Percentiles rank a stretch among this genome's conserved stretches.
Evolutionary conservation across 805 yeast species (phyloP).

Genomic region (Tetrapisispora arboricola): DNA sequence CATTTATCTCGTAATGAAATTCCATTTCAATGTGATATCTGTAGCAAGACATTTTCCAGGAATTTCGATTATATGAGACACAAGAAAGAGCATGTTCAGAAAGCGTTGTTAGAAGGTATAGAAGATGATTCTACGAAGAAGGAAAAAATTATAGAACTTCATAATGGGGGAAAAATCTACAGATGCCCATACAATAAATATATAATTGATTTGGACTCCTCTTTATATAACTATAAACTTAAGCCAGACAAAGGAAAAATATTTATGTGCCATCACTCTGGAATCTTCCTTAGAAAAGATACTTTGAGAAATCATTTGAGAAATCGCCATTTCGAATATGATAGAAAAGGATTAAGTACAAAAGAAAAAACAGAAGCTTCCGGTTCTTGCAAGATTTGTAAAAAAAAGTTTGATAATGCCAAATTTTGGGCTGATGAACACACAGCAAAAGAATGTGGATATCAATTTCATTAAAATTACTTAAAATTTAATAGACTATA

Average conservation of each 20-base stretch:
- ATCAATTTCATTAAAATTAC: slow-evolving; percentile 15
- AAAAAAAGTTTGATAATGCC: slow-evolving; percentile 48
- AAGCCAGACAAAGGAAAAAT: slow-evolving; percentile 3
- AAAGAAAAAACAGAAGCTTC: slow-evolving; percentile 27
- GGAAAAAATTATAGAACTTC: background rate
- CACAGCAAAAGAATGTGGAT: slow-evolving; percentile 37
- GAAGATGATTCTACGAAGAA: background rate
- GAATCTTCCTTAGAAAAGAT: slow-evolving; percentile 79
- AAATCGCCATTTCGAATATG: slow-evolving; percentile 77
- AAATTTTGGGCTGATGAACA: slow-evolving; percentile 73
- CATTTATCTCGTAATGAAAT: slow-evolving; percentile 58
- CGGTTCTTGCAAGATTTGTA: slow-evolving; percentile 74
- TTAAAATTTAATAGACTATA: too few relatives aligned
- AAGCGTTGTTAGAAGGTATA: background rate
- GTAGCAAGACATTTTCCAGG: slow-evolving; percentile 76
- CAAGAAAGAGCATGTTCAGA: slow-evolving; percentile 51
- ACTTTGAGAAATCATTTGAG: slow-evolving; percentile 83
- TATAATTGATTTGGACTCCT: slow-evolving; percentile 18
- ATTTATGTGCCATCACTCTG: slow-evolving; percentile 59
- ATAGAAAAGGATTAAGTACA: slow-evolving; percentile 43
- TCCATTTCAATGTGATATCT: slow-evolving; percentile 65
- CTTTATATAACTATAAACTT: slow-evolving; percentile 13
- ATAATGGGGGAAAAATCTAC: slow-evolving; percentile 31
- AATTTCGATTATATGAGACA: slow-evolving; percentile 79
- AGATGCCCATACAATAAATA: slow-evolving; percentile 57